Conservation (phyloP, 1,139 yeast genomes). For the Diutina mesorugosa region DNA sequence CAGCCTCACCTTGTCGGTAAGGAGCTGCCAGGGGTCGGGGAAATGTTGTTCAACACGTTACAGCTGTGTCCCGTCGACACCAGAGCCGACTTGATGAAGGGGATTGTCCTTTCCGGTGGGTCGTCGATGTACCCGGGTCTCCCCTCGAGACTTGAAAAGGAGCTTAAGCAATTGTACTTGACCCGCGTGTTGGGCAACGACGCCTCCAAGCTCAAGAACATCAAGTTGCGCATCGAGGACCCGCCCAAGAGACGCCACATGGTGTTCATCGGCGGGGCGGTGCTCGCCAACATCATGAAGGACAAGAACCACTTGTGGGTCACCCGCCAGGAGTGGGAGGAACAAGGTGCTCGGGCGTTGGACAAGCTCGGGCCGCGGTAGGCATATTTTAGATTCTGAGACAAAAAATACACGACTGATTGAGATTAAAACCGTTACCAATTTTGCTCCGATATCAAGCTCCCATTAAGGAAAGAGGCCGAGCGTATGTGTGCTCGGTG, state of each 20-base stretch:
- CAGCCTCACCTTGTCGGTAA: constrained; percentile 96
- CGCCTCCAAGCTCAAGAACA: constrained; percentile 75
- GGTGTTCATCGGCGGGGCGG: constrained; percentile 99
- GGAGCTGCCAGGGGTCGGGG: constrained; percentile 96
- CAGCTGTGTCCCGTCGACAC: constrained; percentile 93
- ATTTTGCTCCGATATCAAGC: no score
- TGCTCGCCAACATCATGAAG: constrained; percentile 93
- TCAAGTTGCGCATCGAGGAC: constrained; percentile 93
- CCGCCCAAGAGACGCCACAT: constrained; percentile 98
- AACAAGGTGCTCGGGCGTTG: constrained; percentile 79
- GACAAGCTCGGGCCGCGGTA: constrained; percentile 89
- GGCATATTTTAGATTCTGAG: not conserved
- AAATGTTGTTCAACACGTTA: constrained; percentile 77
- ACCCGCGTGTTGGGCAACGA: constrained; percentile 80
- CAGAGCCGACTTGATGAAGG: constrained; percentile 77
- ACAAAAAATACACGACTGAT: not conserved
- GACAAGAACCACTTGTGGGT: constrained; percentile 99
- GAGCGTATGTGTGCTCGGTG: no score
- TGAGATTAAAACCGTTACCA: not conserved
- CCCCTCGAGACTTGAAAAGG: constrained; percentile 91
- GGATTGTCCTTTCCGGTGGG: constrained; percentile 93
- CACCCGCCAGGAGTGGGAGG: constrained; percentile 94
- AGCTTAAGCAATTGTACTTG: constrained; percentile 91
- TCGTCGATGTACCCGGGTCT: constrained; percentile 98
- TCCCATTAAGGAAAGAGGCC: no score